phyloP scores from a whole-genome alignment of 148 eudicot genomes.

The Chenopodium berlandieri region DNA sequence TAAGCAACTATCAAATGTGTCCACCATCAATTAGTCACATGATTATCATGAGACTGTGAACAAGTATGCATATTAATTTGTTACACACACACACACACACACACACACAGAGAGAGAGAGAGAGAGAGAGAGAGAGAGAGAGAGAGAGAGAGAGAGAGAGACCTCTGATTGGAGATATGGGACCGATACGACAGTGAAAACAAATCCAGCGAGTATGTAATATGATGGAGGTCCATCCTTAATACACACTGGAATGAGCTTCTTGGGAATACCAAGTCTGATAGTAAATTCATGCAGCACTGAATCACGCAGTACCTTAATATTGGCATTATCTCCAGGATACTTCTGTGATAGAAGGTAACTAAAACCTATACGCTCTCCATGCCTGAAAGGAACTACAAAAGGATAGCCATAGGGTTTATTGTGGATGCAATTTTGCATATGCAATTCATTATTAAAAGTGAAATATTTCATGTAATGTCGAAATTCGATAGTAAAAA shows the following conservation, averaged over 20 bases:
- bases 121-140: background rate
- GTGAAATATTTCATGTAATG: background rate
- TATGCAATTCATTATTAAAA: background rate
- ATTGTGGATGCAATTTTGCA: background rate
- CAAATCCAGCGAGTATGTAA: slow-evolving; percentile 83
- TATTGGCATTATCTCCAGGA: slow-evolving; percentile 66
- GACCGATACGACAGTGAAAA: slow-evolving; percentile 77
- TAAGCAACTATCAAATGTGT: background rate
- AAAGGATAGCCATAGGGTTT: slow-evolving; percentile 8
- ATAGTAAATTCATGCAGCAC: slow-evolving; percentile 48
- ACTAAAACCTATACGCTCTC: slow-evolving; percentile 89
- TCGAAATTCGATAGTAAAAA: background rate
- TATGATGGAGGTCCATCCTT: slow-evolving; percentile 82
- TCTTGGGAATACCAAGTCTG: slow-evolving; percentile 52
- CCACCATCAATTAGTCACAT: background rate
- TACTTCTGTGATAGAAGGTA: slow-evolving; percentile 81
- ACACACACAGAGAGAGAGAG: background rate
- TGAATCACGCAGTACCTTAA: slow-evolving; percentile 67
- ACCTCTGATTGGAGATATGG: slow-evolving; percentile 93
- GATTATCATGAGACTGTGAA: background rate
- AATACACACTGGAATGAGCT: slow-evolving; percentile 70
- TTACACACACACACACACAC: no score
- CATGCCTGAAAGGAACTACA: slow-evolving; percentile 83
- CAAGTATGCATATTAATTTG: background rate
- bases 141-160: slow-evolving; percentile 1